These are phyloP conservation scores for Mariannaea elegans DNA, from an alignment of 2,329 filamentous ascomycete species.

Conservation along the genomic window DNA sequence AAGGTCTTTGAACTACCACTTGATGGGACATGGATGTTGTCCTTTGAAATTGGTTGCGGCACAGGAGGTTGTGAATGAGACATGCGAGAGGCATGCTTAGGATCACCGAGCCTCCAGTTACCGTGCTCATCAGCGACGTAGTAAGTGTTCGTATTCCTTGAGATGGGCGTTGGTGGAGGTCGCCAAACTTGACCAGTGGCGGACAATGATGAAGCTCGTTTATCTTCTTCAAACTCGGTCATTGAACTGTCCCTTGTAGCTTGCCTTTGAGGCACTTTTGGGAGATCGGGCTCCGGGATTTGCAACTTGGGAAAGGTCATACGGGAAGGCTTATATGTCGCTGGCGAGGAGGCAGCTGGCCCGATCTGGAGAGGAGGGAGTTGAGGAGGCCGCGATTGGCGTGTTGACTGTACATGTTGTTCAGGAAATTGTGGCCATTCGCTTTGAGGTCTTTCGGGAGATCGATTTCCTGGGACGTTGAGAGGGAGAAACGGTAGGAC, in stretches of 20 bases:
- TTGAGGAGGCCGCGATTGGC: slow-evolving; percentile 18
- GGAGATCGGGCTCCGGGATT: slow-evolving; percentile 35
- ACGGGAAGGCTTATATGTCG: slow-evolving; percentile 26
- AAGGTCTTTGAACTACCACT: slow-evolving; percentile 7
- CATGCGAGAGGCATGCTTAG: slow-evolving; percentile 40
- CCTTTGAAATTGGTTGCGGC: slow-evolving; percentile 32
- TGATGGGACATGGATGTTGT: slow-evolving; percentile 23
- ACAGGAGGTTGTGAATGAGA: slow-evolving; percentile 32
- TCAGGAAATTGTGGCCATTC: slow-evolving; percentile 21
- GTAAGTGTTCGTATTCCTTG: slow-evolving; percentile 54
- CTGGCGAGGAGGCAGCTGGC: slow-evolving; percentile 23
- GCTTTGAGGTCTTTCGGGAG: slow-evolving; percentile 24
- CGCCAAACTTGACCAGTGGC: slow-evolving; percentile 59
- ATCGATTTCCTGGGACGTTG: slow-evolving; percentile 27
- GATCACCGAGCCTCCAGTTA: slow-evolving; percentile 61
- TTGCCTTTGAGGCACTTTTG: slow-evolving; percentile 4
- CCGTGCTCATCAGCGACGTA: slow-evolving; percentile 63
- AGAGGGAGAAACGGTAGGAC: slow-evolving; percentile 45
- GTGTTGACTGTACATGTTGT: slow-evolving; percentile 17
- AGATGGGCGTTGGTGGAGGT: slow-evolving; percentile 57
- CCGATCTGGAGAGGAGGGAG: slow-evolving; percentile 24
- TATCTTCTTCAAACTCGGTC: slow-evolving; percentile 63
- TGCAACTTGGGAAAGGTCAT: slow-evolving; percentile 41
- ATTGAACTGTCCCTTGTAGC: slow-evolving; percentile 54
- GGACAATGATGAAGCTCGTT: slow-evolving; percentile 48